Percentiles rank a stretch among this genome's conserved stretches.
Conservation (phyloP, 345 rosid genomes). For the Laguncularia racemosa region DNA sequence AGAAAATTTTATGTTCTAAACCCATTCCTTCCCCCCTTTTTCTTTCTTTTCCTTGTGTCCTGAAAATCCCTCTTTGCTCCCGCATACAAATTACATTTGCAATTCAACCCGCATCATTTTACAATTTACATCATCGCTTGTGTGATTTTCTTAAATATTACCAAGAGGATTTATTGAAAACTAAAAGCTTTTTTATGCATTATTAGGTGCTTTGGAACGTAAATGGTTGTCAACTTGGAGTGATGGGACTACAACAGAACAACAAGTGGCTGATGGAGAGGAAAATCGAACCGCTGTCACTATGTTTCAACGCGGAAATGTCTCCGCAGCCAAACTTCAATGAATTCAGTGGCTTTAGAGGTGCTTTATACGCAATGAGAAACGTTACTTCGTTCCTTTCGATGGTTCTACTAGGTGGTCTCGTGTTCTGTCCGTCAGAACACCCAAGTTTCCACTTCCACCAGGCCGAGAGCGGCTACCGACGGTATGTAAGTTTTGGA, state of each 20-base stretch:
- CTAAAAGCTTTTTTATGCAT: neutral
- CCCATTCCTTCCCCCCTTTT: no score
- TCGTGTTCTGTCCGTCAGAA: slow-evolving; percentile 47
- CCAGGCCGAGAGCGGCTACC: slow-evolving; percentile 4
- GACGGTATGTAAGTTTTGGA: slow-evolving; percentile 23
- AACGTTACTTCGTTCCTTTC: slow-evolving; percentile 58
- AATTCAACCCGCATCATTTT: no score
- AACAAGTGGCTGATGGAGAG: slow-evolving; percentile 31
- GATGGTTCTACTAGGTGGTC: slow-evolving; percentile 47
- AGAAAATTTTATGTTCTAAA: neutral
- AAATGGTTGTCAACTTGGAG: slow-evolving; percentile 36
- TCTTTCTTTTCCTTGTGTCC: no score
- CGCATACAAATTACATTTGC: no score
- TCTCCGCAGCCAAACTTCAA: slow-evolving; percentile 37
- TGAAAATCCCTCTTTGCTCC: no score
- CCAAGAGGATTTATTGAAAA: no score
- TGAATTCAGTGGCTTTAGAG: slow-evolving; percentile 72
- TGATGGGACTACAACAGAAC: slow-evolving; percentile 31
- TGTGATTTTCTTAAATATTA: no score
- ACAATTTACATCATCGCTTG: no score
- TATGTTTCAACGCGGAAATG: slow-evolving; percentile 18
- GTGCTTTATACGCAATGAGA: slow-evolving; percentile 72
- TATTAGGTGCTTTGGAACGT: slow-evolving; percentile 35
- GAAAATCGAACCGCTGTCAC: slow-evolving; percentile 21
- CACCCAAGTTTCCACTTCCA: slow-evolving; percentile 15